Evolutionary conservation across 2,329 filamentous ascomycete species (phyloP), one percentile per base, ranked within the genome.

Genomic region (Ceratocystis cacaofunesta): DNA sequence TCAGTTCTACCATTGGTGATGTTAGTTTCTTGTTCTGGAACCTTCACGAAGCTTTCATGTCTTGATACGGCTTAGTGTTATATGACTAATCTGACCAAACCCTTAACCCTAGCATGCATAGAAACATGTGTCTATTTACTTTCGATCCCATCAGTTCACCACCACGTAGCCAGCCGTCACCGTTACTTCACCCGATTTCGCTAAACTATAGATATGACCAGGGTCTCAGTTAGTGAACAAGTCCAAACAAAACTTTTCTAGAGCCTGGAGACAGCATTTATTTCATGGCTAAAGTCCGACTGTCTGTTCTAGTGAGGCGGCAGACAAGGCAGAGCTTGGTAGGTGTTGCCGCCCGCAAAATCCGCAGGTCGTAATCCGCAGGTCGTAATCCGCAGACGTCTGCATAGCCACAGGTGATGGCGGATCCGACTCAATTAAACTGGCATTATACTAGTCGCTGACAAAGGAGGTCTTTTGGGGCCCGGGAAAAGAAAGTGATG

Each of bases 21-120:
- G 55, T 58, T 58, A 58, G 55, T 58, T 62, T 63, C 61, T 63
- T 61, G 22, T 67, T 67, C 66, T 67, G 52, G 66, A 67, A 67
- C 63, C 66, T 67, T 67, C 66, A 67, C 44, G 66, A 65, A 61
- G 52, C n/a, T 65, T 61, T 52, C 22, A 52, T 15, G 48, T 52
- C 22, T 19, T 7, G 30, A 52, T 55, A 41, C 32, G 48, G 57
- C 30, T 32, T 41, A 67, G 55, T 30, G 22, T 1, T 2, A 4
- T 48, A 22, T 60, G 28, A 17, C 32, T 67, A 67, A 67, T 32
- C 62, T 15, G 8, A 19, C 1, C 12, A 8, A 12, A 1, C 4
- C 30, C 55, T 17, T n/a, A 36, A 58, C 55, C 48, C 48, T 22
- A 52, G 1, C 2, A 1, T 0, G 0, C 4, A n/a, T 2, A 3